Base-by-base conservation (phyloP, 2,329 filamentous ascomycete genomes). In the Pyricularia grisea region DNA sequence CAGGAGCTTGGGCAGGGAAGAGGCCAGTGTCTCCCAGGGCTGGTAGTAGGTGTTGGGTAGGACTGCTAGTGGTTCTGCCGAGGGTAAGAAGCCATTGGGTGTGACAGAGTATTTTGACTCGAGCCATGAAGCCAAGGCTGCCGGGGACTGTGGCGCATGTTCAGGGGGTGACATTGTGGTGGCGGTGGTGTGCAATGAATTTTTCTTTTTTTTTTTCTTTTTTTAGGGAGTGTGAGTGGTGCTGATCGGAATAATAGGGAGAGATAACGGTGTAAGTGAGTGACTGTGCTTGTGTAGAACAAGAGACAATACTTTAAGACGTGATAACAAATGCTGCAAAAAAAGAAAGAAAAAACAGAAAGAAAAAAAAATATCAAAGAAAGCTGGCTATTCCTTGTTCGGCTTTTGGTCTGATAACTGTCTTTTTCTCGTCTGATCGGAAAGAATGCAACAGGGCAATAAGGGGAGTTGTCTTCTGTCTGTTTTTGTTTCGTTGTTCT, bases 31-130 rank as follows among this genome's bases (percentile, higher is more conserved):
- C 76, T 97, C 93, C 94, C 93, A 97, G 33, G 89, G 87, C 61
- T 86, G 81, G 74, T 96, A 97, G 79, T 94, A 95, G 0, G 85
- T 74, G 73, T 92, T 85, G 0, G 89, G 83, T 4, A 97, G 82
- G 23, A 79, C 74, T 25, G 85, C 82, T 0, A 93, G 81, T 0
- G 93, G 93, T n/a, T 85, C 80, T 25, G 90, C 80, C 23, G 88
- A 81, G 0, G 93, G 92, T 5, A 97, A 85, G 76, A 97, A 97
- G 55, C 92, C 93, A 77, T 92, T 87, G 27, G 82, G 77, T 2
- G 81, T 79, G 30, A 84, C 75, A 27, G 75, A 75, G 66, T 79
- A 83, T 64, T 77, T 75, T 33, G 73, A 71, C 23, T 27, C 67
- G 20, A 68, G 67, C 25, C 33, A 33, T 3, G 28, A 30, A 25